Evolutionary conservation across 495 filamentous ascomycete genomes (phyloP).

Genomic region (Mycothermus thermophilus): DNA sequence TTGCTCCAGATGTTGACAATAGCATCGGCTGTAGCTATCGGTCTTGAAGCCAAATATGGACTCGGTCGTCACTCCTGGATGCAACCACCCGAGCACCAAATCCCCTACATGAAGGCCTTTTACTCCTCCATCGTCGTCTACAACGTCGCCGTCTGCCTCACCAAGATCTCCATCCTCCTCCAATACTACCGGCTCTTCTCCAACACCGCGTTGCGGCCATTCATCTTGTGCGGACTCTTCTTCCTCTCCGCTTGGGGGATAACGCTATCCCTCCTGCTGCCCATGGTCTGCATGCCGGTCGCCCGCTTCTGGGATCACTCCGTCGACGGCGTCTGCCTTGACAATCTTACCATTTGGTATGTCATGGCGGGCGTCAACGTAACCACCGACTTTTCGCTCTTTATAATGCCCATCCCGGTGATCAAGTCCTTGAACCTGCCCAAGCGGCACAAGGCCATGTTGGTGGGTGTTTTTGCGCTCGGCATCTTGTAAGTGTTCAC

Average conservation of each 20-base stretch:
- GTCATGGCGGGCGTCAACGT: slow-evolving; percentile 28
- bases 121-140: slow-evolving; percentile 22
- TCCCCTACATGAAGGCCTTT: slow-evolving; percentile 18
- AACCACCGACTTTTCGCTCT: slow-evolving; percentile 14
- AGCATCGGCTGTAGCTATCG: slow-evolving; percentile 12
- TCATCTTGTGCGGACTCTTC: slow-evolving; percentile 16
- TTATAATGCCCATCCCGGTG: slow-evolving; percentile 16
- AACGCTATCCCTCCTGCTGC: slow-evolving; percentile 15
- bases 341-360: slow-evolving; percentile 22
- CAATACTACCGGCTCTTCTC: slow-evolving; percentile 27
- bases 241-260: slow-evolving; percentile 23
- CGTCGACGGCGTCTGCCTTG: slow-evolving; percentile 17
- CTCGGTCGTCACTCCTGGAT: slow-evolving; percentile 24
- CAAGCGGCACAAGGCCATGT: slow-evolving; percentile 32
- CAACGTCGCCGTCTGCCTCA: slow-evolving; percentile 16
- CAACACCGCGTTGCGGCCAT: slow-evolving; percentile 15
- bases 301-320: slow-evolving; percentile 23
- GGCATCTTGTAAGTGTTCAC: slow-evolving; percentile 27
- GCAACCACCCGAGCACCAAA: slow-evolving; percentile 8
- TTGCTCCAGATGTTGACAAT: slow-evolving; percentile 5
- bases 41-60: slow-evolving; percentile 15
- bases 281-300: slow-evolving; percentile 22
- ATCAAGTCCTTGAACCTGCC: slow-evolving; percentile 22
- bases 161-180: slow-evolving; percentile 23
- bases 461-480: slow-evolving; percentile 31